A percentile compares a stretch with the other conserved stretches of the same genome.
These are phyloP conservation scores for Colletotrichum costaricense DNA, from an alignment of 2,329 filamentous ascomycete species.

Conservation along the genomic window DNA sequence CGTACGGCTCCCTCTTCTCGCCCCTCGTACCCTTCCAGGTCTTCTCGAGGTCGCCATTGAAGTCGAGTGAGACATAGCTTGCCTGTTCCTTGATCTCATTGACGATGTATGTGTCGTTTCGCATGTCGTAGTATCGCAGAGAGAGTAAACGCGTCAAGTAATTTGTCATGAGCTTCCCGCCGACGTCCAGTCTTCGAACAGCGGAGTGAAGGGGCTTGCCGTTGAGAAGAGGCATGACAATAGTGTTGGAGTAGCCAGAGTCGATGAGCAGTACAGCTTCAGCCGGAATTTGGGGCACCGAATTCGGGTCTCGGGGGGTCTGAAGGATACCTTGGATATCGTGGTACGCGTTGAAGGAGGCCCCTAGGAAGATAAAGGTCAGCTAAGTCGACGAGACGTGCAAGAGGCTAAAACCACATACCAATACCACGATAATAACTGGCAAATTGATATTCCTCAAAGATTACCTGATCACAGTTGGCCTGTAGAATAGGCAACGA, in stretches of 20 bases:
- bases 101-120: constrained; percentile 92
- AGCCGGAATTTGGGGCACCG: constrained; percentile 64
- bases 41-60: constrained; percentile 80
- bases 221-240: constrained; percentile 85
- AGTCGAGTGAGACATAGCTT: constrained; percentile 85
- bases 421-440: constrained; percentile 84
- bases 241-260: constrained; percentile 93
- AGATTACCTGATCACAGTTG: constrained; percentile 95
- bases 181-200: constrained; percentile 87
- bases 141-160: constrained; percentile 91
- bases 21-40: constrained; percentile 83
- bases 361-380: constrained; percentile 58
- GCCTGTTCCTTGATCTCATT: constrained; percentile 95
- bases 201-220: constrained; percentile 85
- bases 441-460: constrained; percentile 95
- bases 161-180: constrained; percentile 94
- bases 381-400: neutral
- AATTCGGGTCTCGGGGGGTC: constrained; percentile 61
- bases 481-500: constrained; percentile 82
- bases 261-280: constrained; percentile 92
- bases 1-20: constrained; percentile 62
- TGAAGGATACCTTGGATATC: constrained; percentile 78
- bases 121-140: constrained; percentile 92
- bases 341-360: constrained; percentile 84
- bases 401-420: constrained; percentile 43